These are phyloP conservation scores for Eimeria sp. DNA, from an alignment of 169 alveolate species.

Conservation along the genomic window DNA sequence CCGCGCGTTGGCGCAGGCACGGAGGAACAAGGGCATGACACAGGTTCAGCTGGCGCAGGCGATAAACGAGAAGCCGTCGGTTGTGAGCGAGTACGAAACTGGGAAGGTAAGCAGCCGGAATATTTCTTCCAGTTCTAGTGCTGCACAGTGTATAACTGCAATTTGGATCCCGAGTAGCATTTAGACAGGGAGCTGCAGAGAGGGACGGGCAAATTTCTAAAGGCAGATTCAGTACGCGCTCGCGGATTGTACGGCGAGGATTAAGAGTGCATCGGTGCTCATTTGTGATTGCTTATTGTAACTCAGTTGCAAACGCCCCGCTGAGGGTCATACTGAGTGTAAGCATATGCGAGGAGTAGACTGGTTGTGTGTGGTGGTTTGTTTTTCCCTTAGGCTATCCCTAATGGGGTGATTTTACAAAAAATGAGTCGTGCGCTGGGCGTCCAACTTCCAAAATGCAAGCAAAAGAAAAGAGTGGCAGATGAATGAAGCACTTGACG, in stretches of 20 bases:
- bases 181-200: not conserved
- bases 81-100: slow-evolving; percentile 85
- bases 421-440: slow-evolving; percentile 86
- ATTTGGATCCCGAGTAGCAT: not conserved
- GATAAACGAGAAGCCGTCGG: slow-evolving; percentile 87
- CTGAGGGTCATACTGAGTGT: not conserved
- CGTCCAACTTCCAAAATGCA: slow-evolving; percentile 81
- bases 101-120: slow-evolving; percentile 78
- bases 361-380: not conserved
- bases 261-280: not conserved
- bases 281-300: not conserved
- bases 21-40: slow-evolving; percentile 84
- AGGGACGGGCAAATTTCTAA: not conserved
- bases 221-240: not conserved
- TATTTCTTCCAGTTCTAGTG: not conserved
- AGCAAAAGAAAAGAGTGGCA: slow-evolving; percentile 67
- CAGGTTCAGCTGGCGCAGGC: slow-evolving; percentile 88
- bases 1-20: slow-evolving; percentile 86
- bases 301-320: not conserved
- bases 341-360: not conserved
- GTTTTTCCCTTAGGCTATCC: slow-evolving; percentile 85
- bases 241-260: not conserved
- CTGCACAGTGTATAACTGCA: not conserved
- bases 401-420: slow-evolving; percentile 85
- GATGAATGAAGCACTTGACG: not conserved